Base-by-base conservation (phyloP, 2,329 filamentous ascomycete species). In the Xylaria sp. region DNA sequence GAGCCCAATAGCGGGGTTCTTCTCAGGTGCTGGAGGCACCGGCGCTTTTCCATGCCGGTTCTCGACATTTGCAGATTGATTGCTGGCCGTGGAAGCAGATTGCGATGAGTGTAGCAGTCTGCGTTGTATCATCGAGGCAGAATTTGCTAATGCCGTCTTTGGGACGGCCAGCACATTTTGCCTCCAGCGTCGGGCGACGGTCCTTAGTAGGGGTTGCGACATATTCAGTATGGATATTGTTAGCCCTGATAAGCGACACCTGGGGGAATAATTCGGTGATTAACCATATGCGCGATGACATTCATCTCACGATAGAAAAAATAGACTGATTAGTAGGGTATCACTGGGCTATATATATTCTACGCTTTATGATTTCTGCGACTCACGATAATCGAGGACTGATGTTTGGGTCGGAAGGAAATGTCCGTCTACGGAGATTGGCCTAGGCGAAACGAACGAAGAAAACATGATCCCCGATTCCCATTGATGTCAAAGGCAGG, bases 1-100 rank as follows among this genome's bases (percentile, higher is more conserved):
- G 13, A 73, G 68, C 1, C 76, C 73, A 17, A 70, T 26, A 0
- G 74, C 63, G 0, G 76, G 73, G 23, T 78, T 75, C 11, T 78
- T 72, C 17, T 68, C 71, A 0, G 77, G 74, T 2, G 77, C 69
- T 2, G 78, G 74, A 15, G 74, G 74, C 3, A 53, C 65, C 1
- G 73, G 70, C 10, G 73, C 62, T n/a, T 51, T 59, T 17, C 36
- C 20, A 53, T 57, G 40, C 6, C 28, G 13, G 15, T 4, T 46
- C 17, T 58, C 59, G 31, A 26, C 3, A 23, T 36, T 40, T 20
- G 44, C 20, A 49, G 33, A 31, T n/a, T 15, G 31, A 46, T 31
- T 56, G 31, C 13, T 57, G 38, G 20, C 20, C 13, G 20, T 44
- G 15, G 23, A 26, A 13, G 11, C 23, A 31, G 49, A 23, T 20